Evolutionary conservation across 495 filamentous ascomycete species (phyloP), one percentile per base, ranked within the genome.

Genomic region (Tuber indicum): DNA sequence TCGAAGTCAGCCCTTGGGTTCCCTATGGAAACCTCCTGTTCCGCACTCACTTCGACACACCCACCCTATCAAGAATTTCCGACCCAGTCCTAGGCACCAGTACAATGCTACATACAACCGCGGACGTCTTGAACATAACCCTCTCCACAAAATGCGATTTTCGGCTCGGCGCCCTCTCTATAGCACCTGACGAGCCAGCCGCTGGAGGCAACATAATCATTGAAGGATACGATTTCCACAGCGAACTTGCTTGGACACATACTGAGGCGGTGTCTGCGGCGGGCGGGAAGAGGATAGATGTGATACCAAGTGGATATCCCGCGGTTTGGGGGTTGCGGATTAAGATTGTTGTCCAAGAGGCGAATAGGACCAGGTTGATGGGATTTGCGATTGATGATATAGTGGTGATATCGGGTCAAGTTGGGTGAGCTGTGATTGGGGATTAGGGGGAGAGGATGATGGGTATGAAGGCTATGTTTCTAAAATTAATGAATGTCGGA

Each of bases 71-170:
- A 66, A 66, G 1, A 66, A 66, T 66, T 7, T 66, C 58, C 58
- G 58, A 66, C 58, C 58, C 58, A 26, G 58, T 36, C 58, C 26
- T 66, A 36, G 58, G 58, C 7, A 66, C 58, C 58, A 66, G 58
- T 17, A 26, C 12, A 66, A 66, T 66, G 58, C 12, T 66, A 32
- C 58, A 66, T 32, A 66, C 58, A 32, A 32, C 58, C 14, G n/a
- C 58, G 14, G 58, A 66, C 12, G 58, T 66, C 58, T 26, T 66
- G 16, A 66, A 66, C 26, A 66, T 66, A 66, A 66, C n/a, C 3
- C 58, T 66, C 26, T 66, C 58, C 58, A 66, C 58, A 32, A 66
- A 66, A 32, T 66, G 58, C 58, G 26, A 66, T 17, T 66, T 66
- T 32, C 17, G 26, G 58, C 58, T 66, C 36, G 58, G 58, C 7